These are phyloP conservation scores for Salisapilia sapeloensis DNA, from an alignment of 352 stramenopile species.

Conservation along the genomic window DNA sequence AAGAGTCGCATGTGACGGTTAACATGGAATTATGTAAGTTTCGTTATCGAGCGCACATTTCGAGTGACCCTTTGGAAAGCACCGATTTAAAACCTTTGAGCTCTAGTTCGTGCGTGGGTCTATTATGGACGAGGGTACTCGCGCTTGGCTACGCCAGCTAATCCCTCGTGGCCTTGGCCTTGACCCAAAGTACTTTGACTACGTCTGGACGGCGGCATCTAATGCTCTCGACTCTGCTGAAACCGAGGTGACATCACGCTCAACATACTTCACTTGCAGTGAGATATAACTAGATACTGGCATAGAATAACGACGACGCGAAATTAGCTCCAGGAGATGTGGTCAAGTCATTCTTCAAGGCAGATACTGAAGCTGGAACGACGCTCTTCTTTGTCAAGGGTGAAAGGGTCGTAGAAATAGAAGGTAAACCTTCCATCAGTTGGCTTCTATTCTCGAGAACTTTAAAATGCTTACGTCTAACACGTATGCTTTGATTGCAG, in stretches of 20 bases:
- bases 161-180: conserved; percentile 41
- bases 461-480: not conserved
- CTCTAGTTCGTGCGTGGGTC: too few species aligned
- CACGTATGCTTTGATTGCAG: conserved; percentile 5
- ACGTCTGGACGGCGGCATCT: conserved; percentile 22
- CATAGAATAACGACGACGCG: not conserved
- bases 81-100: too few species aligned
- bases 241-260: conserved; percentile 8
- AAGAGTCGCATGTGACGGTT: too few species aligned
- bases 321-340: conserved; percentile 11
- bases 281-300: conserved; percentile 8
- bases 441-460: not conserved
- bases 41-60: too few species aligned
- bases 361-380: conserved; percentile 29
- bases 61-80: too few species aligned
- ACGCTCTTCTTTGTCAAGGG: conserved; percentile 63
- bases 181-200: conserved; percentile 30
- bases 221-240: too few species aligned
- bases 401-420: conserved; percentile 45
- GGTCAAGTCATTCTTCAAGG: conserved; percentile 38
- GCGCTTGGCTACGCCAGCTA: conserved; percentile 44
- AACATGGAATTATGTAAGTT: too few species aligned
- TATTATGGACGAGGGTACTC: conserved; percentile 29
- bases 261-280: conserved; percentile 15
- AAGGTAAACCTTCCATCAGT: conserved; percentile 12